Evolutionary conservation across 2,329 filamentous ascomycete species (phyloP).

Genomic region (Alternaria sp.): DNA sequence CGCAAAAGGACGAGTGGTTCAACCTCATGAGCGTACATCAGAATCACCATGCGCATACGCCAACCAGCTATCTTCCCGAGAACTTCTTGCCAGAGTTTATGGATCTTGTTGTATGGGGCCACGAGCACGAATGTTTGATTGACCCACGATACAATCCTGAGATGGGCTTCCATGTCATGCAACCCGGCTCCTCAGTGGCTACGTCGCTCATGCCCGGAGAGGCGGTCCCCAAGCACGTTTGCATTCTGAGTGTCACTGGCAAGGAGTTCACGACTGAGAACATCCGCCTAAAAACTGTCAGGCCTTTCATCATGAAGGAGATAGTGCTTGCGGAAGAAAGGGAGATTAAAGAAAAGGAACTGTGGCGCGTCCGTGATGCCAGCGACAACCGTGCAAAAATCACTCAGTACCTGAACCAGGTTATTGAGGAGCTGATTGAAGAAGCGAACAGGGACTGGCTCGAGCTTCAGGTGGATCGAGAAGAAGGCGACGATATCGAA

Average conservation of each 20-base stretch:
- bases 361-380: constrained; percentile 82
- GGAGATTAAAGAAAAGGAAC: constrained; percentile 75
- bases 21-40: constrained; percentile 95
- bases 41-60: constrained; percentile 90
- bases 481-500: constrained; percentile 65
- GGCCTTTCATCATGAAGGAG: constrained; percentile 88
- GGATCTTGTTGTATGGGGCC: constrained; percentile 93
- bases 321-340: constrained; percentile 78
- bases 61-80: constrained; percentile 93
- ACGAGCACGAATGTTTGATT: constrained; percentile 96
- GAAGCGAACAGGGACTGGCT: constrained; percentile 84
- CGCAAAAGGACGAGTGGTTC: constrained; percentile 90
- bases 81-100: constrained; percentile 91
- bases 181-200: constrained; percentile 94
- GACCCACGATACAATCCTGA: constrained; percentile 84
- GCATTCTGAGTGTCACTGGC: constrained; percentile 83
- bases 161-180: constrained; percentile 93
- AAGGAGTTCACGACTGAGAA: constrained; percentile 81
- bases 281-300: constrained; percentile 84
- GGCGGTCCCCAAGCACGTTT: constrained; percentile 88
- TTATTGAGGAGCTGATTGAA: constrained; percentile 87
- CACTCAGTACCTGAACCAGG: constrained; percentile 75
- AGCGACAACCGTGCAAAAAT: constrained; percentile 85
- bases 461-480: constrained; percentile 67
- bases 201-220: constrained; percentile 92